A percentile compares a stretch with the other conserved stretches of the same genome.
phyloP scores from a whole-genome alignment of 163 green algal species.

The Scenedesmus sp. region DNA sequence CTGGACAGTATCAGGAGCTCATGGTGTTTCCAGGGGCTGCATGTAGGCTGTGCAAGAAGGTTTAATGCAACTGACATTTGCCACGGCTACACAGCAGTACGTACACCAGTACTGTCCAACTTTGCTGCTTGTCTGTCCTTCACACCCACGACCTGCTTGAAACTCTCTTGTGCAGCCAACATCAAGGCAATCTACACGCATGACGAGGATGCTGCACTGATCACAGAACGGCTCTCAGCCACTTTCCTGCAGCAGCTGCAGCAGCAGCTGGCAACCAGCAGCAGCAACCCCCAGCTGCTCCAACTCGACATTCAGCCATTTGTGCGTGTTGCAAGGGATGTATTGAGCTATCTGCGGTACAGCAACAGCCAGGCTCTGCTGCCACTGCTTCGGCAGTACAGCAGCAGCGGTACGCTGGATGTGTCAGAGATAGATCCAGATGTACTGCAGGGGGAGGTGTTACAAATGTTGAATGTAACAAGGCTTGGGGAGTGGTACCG shows the following conservation, averaged over 20 bases:
- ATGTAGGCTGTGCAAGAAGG: too few species aligned
- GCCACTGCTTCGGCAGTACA: background rate
- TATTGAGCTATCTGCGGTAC: constrained; percentile 2
- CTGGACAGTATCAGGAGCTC: too few species aligned
- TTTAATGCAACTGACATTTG: too few species aligned
- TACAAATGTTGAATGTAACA: background rate
- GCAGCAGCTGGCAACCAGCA: background rate
- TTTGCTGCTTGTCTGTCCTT: too few species aligned
- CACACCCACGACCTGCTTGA: too few species aligned
- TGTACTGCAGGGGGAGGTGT: background rate
- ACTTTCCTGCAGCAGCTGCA: background rate
- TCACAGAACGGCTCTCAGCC: background rate
- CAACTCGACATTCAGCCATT: background rate
- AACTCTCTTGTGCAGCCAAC: background rate
- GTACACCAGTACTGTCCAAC: too few species aligned
- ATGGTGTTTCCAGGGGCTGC: too few species aligned
- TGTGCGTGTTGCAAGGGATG: background rate
- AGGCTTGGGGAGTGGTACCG: background rate
- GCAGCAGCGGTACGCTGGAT: background rate
- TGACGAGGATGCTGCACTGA: background rate
- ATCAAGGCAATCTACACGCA: background rate
- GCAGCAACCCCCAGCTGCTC: background rate
- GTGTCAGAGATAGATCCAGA: background rate
- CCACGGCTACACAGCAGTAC: too few species aligned
- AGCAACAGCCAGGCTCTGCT: background rate